Evolutionary conservation across 176 grass and related monocot genomes (phyloP), one percentile per base, ranked within the genome.

Genomic region (Lolium perenne): DNA sequence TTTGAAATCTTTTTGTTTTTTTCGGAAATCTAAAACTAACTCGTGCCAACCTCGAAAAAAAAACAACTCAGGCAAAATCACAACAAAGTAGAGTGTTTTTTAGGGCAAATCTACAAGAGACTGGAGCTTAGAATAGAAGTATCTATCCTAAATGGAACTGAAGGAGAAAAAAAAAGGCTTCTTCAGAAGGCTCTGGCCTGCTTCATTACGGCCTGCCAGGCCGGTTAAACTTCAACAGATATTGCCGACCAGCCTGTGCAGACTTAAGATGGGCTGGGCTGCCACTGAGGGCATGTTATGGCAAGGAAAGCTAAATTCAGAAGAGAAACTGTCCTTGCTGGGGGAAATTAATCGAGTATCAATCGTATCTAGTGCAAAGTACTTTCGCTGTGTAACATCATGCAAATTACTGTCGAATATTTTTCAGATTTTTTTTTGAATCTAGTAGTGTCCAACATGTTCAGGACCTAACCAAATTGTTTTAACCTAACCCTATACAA

Each of bases 251-350:
- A 74, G 26, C 57, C 22, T 45, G 32, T 7, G 21, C 50, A 64
- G 29, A 11, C 0, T 18, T 35, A 63, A 49, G 22, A 68, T 76
- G 71, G 71, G 50, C 71, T 56, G 47, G 61, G 71, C 47, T 56
- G 54, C 6, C 18, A 60, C n/a, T 18, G 25, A 72, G 7, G 18
- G 8, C 29, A 25, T 22, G 35, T 21, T 58, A 5, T 9, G 12
- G 46, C 2, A 22, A 4, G 49, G 8, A 40, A 25, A 71, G 18
- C 12, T 47, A 12, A 26, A 8, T 17, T 21, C 7, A 86, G 41
- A 67, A 57, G 84, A 86, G 22, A 71, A 62, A 38, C 20, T 22
- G 25, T 83, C 51, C 76, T 59, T 23, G 32, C 48, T 49, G 61
- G 2, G 32, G 29, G 68, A 29, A 10, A 65, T 65, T 55, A 66